Conservation (phyloP, 805 yeast genomes). For the Sporopachydermia quercuum region DNA sequence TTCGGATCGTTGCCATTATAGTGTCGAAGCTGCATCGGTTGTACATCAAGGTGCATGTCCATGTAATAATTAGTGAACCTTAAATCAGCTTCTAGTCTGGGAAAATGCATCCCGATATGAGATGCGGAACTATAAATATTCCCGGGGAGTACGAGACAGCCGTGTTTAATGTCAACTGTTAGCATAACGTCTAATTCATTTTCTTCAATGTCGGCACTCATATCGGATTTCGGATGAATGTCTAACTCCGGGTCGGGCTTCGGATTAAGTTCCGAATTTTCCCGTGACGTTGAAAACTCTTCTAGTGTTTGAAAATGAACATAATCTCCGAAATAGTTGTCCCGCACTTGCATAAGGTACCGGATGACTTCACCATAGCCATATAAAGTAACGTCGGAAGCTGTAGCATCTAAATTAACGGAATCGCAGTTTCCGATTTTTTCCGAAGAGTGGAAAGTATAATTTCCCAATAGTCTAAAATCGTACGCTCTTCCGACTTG, state of each 20-base stretch:
- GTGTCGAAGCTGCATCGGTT: slow-evolving; percentile 34
- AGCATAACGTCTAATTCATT: slow-evolving; percentile 72
- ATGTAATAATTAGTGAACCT: slow-evolving; percentile 83
- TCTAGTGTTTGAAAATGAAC: slow-evolving; percentile 76
- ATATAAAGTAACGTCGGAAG: slow-evolving; percentile 52
- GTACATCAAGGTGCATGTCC: slow-evolving; percentile 70
- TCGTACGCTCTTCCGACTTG: slow-evolving; percentile 55
- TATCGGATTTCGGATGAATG: slow-evolving; percentile 3
- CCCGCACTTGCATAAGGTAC: slow-evolving; percentile 61
- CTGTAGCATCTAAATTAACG: slow-evolving; percentile 45
- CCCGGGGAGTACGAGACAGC: slow-evolving; percentile 60
- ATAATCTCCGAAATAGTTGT: slow-evolving; percentile 82
- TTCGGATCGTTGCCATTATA: slow-evolving; percentile 7
- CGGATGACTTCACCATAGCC: slow-evolving; percentile 70
- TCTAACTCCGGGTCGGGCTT: slow-evolving; percentile 8
- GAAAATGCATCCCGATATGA: slow-evolving; percentile 47
- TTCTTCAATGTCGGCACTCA: slow-evolving; percentile 28
- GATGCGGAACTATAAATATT: slow-evolving; percentile 50
- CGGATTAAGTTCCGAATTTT: background rate
- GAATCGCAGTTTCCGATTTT: slow-evolving; percentile 60
- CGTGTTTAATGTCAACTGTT: slow-evolving; percentile 52
- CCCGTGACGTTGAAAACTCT: slow-evolving; percentile 24
- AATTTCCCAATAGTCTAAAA: slow-evolving; percentile 48
- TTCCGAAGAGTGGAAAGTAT: slow-evolving; percentile 41
- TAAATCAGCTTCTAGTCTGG: slow-evolving; percentile 59